phyloP scores from a whole-genome alignment of 2,329 filamentous ascomycete species.

The Paraphaeosphaeria minitans region DNA sequence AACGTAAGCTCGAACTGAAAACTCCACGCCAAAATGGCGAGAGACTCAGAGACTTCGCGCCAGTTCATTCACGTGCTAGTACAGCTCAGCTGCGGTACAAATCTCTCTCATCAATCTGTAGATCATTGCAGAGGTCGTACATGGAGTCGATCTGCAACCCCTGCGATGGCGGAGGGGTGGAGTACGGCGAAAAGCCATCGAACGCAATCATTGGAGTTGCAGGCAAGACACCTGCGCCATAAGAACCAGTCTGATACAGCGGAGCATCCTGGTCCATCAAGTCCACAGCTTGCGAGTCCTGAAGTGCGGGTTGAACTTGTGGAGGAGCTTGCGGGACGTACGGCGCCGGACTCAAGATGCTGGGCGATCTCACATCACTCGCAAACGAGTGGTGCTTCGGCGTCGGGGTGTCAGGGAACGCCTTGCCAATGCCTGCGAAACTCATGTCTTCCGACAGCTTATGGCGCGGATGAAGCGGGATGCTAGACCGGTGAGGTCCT shows the following conservation, averaged over 20 bases:
- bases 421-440: slow-evolving; percentile 5
- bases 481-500: background rate
- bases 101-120: background rate
- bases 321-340: background rate
- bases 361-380: background rate
- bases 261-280: background rate
- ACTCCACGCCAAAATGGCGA: background rate
- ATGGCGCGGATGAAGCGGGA: background rate
- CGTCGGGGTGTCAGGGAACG: background rate
- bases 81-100: background rate
- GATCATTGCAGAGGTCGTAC: background rate
- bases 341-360: background rate
- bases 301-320: background rate
- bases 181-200: background rate
- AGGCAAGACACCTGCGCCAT: background rate
- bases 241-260: no score
- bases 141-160: background rate
- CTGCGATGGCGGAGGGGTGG: background rate
- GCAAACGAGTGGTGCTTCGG: background rate
- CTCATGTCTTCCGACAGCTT: background rate
- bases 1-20: background rate
- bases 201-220: background rate
- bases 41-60: background rate
- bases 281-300: background rate
- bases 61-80: background rate